Evolutionary conservation across 192 early-diverging fungal species (phyloP), one percentile per base, ranked within the genome.

Genomic region (Mortierella antarctica): DNA sequence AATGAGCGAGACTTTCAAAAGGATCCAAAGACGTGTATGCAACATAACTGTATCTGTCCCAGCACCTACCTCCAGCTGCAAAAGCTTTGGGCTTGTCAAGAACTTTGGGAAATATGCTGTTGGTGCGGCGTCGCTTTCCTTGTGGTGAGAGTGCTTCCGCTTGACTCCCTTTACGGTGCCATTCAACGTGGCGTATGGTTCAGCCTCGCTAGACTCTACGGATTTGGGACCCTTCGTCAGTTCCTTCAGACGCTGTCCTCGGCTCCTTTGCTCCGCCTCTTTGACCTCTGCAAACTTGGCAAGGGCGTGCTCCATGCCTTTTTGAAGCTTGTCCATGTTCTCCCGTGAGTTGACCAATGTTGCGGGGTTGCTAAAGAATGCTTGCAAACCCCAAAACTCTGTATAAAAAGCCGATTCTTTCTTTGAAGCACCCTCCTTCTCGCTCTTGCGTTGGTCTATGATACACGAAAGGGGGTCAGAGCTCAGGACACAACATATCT

Each of bases 351-450:
- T 72, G 51, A 91, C 73, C 0, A 93, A 59, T 7, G 81, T 67
- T 8, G 82, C 65, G 9, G 96, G 96, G 57, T 92, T 92, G 46
- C 89, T 85, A 74, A 96, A 95, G 73, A 84, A 93, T 42, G 73
- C 65, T 61, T 96, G 96, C 40, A 94, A 86, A 12, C 86, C 73
- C 96, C 96, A 96, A 54, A 98, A 95, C 49, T 84, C 78, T 39
- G 84, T 87, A 70, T 95, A 95, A 67, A 95, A 84, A 54, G 40
- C 46, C 8, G 80, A 70, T 31, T 48, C 45, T 48, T 17, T 21
- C 52, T 73, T 48, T 17, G 40, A 31, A 31, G 31, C 62, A 11
- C 23, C 56, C 5, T 59, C 47, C 46, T 20, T 64, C 13, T 20
- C 52, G 3, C 47, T 15, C n/a, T 72, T 42, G 11, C 17, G 53